Conservation (phyloP, 306 rosid genomes). For the Malus domestica region ASM211411v1 NC_041796.1:29412501-29413000, state of each 20-base stretch:
- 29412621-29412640: background rate
- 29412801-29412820: background rate
- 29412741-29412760: background rate
- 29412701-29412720: background rate
- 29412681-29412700: background rate
- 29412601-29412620: slow-evolving; percentile 8
- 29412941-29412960: too few species aligned
- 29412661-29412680: background rate
- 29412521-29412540: slow-evolving; percentile 19
- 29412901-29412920: too few species aligned
- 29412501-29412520: slow-evolving; percentile 29
- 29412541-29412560: slow-evolving; percentile 33
- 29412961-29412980: too few species aligned
- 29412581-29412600: slow-evolving; percentile 34
- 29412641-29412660: background rate
- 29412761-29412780: background rate
- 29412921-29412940: too few species aligned
- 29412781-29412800: background rate
- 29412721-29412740: background rate
- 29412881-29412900: background rate
- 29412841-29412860: background rate
- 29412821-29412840: background rate
- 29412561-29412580: slow-evolving; percentile 28
- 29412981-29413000: too few species aligned
- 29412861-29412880: too few species aligned